phyloP scores from a whole-genome alignment of 1,284 basidiomycete species.

The Heterobasidion annosum region DNA sequence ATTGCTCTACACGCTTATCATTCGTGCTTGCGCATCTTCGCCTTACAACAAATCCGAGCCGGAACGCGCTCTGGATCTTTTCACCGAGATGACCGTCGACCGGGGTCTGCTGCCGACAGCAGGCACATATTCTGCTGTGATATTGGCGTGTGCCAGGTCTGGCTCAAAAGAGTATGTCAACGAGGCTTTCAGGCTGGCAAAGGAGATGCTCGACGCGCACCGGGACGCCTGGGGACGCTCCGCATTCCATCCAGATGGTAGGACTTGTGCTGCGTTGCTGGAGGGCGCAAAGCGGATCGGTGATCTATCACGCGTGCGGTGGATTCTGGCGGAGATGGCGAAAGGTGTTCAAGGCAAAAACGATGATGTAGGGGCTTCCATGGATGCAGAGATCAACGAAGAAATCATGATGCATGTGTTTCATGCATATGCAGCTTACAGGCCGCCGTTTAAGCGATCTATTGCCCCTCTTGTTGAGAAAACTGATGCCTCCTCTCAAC shows the following conservation, averaged over 20 bases:
- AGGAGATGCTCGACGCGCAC: slow-evolving; percentile 74
- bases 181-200: slow-evolving; percentile 73
- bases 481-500: neutral
- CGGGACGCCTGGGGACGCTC: slow-evolving; percentile 50
- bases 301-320: slow-evolving; percentile 76
- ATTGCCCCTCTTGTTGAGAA: slow-evolving; percentile 28
- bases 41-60: slow-evolving; percentile 51
- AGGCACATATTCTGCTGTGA: slow-evolving; percentile 75
- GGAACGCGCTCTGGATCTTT: slow-evolving; percentile 88
- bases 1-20: slow-evolving; percentile 79
- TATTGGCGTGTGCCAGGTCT: slow-evolving; percentile 66
- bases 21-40: slow-evolving; percentile 65
- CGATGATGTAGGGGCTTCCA: slow-evolving; percentile 11
- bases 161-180: slow-evolving; percentile 55
- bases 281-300: slow-evolving; percentile 85
- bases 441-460: slow-evolving; percentile 54
- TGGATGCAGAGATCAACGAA: slow-evolving; percentile 45
- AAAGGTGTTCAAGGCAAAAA: slow-evolving; percentile 17
- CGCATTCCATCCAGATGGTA: slow-evolving; percentile 54
- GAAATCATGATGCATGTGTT: slow-evolving; percentile 80
- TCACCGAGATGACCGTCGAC: slow-evolving; percentile 83
- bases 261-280: slow-evolving; percentile 77
- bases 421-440: slow-evolving; percentile 81
- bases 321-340: slow-evolving; percentile 89
- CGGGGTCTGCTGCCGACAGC: slow-evolving; percentile 54